Evolutionary conservation across 345 rosid genomes (phyloP).

Genomic region (Balakata baccata): DNA sequence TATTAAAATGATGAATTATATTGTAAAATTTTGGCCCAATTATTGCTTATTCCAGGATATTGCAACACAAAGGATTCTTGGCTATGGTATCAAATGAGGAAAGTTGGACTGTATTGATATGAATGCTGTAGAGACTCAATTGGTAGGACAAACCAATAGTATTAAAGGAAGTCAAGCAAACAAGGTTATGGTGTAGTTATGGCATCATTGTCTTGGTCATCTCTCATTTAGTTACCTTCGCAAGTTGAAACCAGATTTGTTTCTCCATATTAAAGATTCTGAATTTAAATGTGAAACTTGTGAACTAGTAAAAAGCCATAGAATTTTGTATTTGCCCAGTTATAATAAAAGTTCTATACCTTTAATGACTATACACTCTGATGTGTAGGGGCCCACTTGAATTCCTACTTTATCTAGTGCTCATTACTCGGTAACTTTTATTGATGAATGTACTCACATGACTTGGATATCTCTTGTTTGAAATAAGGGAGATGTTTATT

Average conservation of each 20-base stretch:
- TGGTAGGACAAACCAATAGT: background rate
- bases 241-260: background rate
- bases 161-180: no score
- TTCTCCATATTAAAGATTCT: background rate
- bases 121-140: no score
- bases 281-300: conserved; percentile 7
- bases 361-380: conserved; percentile 7
- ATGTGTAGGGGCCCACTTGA: conserved; percentile 7
- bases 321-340: background rate
- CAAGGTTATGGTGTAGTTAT: background rate
- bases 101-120: no score
- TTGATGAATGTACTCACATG: conserved; percentile 15
- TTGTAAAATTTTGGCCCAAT: background rate
- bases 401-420: background rate
- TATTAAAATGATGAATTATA: background rate
- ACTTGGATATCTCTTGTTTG: background rate
- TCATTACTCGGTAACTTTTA: conserved; percentile 12
- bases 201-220: background rate
- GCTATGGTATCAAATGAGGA: background rate
- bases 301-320: conserved; percentile 10
- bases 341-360: background rate
- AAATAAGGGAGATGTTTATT: conserved; percentile 3
- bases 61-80: background rate
- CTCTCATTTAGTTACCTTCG: background rate
- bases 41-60: background rate